Percentiles rank a stretch among this genome's conserved stretches.
Evolutionary conservation across 371 early-diverging fungal species (phyloP).

Genomic region (Fennellomyces sp.): DNA sequence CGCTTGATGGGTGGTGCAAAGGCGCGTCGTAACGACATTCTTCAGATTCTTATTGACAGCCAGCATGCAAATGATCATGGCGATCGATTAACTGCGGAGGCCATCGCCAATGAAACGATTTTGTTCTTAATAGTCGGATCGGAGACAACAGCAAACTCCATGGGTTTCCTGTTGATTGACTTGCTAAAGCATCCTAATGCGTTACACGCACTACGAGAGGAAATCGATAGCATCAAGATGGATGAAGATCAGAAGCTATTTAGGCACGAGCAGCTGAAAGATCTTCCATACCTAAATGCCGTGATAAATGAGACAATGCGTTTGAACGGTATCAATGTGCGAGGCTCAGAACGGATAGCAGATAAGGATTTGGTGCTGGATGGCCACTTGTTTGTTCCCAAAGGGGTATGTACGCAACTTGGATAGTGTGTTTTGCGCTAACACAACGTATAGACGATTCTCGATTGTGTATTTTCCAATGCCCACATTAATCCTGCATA

Average conservation of each 20-base stretch:
- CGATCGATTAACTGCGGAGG: slow-evolving; percentile 28
- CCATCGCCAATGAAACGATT: slow-evolving; percentile 36
- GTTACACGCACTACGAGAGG: slow-evolving; percentile 25
- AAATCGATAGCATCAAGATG: slow-evolving; percentile 23
- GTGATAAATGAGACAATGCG: slow-evolving; percentile 41
- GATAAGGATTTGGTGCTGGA: slow-evolving; percentile 16
- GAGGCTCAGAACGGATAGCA: slow-evolving; percentile 23
- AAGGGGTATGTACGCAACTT: slow-evolving; percentile 10
- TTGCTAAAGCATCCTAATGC: slow-evolving; percentile 27
- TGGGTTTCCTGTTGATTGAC: slow-evolving; percentile 33
- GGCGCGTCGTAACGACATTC: slow-evolving; percentile 36
- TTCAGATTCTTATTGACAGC: slow-evolving; percentile 36
- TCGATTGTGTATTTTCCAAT: slow-evolving; percentile 13
- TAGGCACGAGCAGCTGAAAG: slow-evolving; percentile 32
- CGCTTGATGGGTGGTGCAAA: slow-evolving; percentile 18
- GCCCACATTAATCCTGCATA: slow-evolving; percentile 27
- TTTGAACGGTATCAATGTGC: slow-evolving; percentile 26
- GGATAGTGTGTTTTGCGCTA: not conserved
- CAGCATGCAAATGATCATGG: slow-evolving; percentile 21
- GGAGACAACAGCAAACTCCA: slow-evolving; percentile 41
- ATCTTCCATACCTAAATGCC: slow-evolving; percentile 38
- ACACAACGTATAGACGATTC: not conserved
- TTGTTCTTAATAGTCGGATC: slow-evolving; percentile 45
- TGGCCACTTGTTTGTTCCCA: slow-evolving; percentile 17
- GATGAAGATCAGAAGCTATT: slow-evolving; percentile 15